Evolutionary conservation across 164 flowering plant genomes (phyloP).

Genomic region (Kingdonia uniflora): DNA sequence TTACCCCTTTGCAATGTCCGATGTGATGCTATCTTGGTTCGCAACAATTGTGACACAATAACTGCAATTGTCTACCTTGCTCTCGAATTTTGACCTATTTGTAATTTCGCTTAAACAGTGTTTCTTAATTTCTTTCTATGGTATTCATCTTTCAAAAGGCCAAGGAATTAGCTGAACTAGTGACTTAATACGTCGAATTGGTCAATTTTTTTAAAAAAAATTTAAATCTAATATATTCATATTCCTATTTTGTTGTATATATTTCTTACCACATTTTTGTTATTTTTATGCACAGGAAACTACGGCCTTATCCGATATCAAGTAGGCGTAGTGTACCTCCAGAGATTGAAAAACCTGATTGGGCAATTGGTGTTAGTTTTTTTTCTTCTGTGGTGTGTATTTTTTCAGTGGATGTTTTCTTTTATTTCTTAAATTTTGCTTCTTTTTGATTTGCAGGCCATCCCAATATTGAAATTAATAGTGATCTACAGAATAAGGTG

Average conservation of each 20-base stretch:
- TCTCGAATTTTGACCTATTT: too few species aligned
- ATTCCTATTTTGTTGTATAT: neutral
- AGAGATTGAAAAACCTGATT: conserved; percentile 76
- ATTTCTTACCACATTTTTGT: neutral
- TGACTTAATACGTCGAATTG: too few species aligned
- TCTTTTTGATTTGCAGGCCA: conserved; percentile 42
- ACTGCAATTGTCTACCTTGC: too few species aligned
- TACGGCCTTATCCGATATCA: conserved; percentile 85
- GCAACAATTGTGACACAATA: too few species aligned
- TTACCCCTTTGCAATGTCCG: too few species aligned
- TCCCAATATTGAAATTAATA: conserved; percentile 75
- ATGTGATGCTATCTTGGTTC: too few species aligned
- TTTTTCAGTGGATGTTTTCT: neutral
- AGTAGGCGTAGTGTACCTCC: conserved; percentile 54
- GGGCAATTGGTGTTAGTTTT: conserved; percentile 82
- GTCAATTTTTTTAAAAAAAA: too few species aligned
- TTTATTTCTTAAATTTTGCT: neutral
- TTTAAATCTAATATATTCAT: too few species aligned
- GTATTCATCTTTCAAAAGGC: too few species aligned
- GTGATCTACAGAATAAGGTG: conserved; percentile 78
- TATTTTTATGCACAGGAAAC: conserved; percentile 31
- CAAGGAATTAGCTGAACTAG: too few species aligned
- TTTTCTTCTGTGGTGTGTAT: neutral
- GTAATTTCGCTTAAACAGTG: too few species aligned
- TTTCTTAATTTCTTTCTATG: too few species aligned